Percentiles rank a stretch among this genome's conserved stretches.
Conservation (phyloP, 176 grass and related monocot genomes). For the Carex kokanica region DNA sequence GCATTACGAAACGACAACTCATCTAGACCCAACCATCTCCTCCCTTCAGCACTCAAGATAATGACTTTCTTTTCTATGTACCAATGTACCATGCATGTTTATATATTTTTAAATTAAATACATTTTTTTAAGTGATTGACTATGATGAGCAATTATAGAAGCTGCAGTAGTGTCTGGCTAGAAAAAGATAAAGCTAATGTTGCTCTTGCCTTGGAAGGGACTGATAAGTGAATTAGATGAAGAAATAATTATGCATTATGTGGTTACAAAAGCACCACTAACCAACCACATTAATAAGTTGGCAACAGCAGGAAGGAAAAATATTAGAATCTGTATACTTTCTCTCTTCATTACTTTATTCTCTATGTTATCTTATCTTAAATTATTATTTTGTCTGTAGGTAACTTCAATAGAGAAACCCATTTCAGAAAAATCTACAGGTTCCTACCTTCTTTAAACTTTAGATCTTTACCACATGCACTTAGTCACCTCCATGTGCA, state of each 20-base stretch:
- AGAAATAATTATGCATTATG: neutral
- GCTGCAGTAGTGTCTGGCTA: neutral
- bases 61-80: neutral
- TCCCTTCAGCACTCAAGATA: neutral
- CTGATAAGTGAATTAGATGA: neutral
- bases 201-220: neutral
- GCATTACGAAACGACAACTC: too few species aligned
- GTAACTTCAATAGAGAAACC: slow-evolving; percentile 74
- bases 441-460: slow-evolving; percentile 32
- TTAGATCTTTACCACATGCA: neutral
- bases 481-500: neutral
- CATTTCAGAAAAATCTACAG: slow-evolving; percentile 78
- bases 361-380: neutral
- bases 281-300: neutral
- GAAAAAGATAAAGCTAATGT: neutral
- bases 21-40: too few species aligned
- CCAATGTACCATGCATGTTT: neutral
- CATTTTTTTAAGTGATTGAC: neutral
- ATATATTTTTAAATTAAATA: neutral
- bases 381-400: slow-evolving; percentile 29
- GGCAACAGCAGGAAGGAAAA: neutral
- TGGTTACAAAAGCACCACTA: neutral
- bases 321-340: neutral
- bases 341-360: neutral
- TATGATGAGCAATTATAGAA: slow-evolving; percentile 8